phyloP scores from a whole-genome alignment of 2,329 filamentous ascomycete genomes.

The Emydomyces testavorans region DNA sequence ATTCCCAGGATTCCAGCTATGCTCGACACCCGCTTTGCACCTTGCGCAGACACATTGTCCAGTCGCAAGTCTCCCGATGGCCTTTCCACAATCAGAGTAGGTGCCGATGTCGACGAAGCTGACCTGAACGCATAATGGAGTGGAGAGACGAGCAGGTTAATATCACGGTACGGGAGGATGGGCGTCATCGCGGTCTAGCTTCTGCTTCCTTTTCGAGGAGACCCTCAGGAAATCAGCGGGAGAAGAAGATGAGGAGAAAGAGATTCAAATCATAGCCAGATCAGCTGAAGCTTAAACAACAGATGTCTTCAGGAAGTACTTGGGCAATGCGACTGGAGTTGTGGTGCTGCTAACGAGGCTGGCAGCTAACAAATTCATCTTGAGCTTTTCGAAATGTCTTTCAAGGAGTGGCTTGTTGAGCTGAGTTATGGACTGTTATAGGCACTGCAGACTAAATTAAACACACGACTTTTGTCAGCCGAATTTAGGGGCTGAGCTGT shows the following conservation, averaged over 20 bases:
- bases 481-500: no score
- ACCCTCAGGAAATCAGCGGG: neutral
- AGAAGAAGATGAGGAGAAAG: neutral
- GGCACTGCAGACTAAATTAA: no score
- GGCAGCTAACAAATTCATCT: no score
- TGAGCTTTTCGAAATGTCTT: no score
- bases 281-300: neutral
- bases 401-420: no score
- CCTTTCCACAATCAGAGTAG: constrained; percentile 77
- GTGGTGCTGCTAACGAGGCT: no score
- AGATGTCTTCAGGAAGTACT: no score
- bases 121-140: constrained; percentile 95
- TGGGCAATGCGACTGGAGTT: no score
- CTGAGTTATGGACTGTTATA: no score
- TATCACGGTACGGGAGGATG: constrained; percentile 72
- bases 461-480: no score
- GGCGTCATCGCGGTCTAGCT: constrained; percentile 24
- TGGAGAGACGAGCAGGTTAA: constrained; percentile 86
- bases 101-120: constrained; percentile 80
- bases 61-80: constrained; percentile 84
- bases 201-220: neutral
- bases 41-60: constrained; percentile 63
- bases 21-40: constrained; percentile 77
- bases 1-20: constrained; percentile 91
- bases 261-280: neutral